Evolutionary conservation across 208 protist species (phyloP), one percentile per base, ranked within the genome.

Genomic region (Hexamita inflata): DNA sequence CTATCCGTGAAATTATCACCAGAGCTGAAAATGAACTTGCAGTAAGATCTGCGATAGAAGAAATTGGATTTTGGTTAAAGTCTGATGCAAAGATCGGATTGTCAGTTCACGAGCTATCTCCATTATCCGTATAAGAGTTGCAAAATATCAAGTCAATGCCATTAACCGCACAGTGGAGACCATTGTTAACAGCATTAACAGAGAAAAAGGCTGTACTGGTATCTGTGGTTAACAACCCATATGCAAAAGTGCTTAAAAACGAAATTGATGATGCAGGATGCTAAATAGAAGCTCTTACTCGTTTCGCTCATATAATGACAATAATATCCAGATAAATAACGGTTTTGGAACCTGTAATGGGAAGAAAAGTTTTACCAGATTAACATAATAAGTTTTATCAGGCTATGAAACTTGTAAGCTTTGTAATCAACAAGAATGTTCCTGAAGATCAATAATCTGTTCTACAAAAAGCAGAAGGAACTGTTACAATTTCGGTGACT

Each of bases 281-380:
- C 15, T 15, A 42, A 40, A 40, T 70, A 15, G 64, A 70, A 11
- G n/a, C 4, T 19, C 9, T 49, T n/a, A 49, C 64, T 4, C 64
- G 64, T 2, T 34, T 70, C 34, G 64, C 30, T 9, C 35, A 70
- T 45, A 34, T 70, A 11, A 9, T 70, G 9, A 19, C n/a, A 9
- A 45, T 34, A n/a, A 13, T 40, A 32, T n/a, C 9, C 4, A 4
- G 38, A 15, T 34, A 70, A 34, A 49, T 70, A 32, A 45, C 9
- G 24, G 38, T 70, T 45, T 19, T 70, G 7, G 64, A 70, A n/a
- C 64, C 64, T 49, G 64, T 70, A 24, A 70, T 70, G 64, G 64
- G 64, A n/a, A n/a, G 64, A 49, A 13, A n/a, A 4, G 64, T 70
- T n/a, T 38, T 70, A 15, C 34, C 38, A 11, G 64, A 35, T 30